A percentile compares a stretch with the other conserved stretches of the same genome.
phyloP scores from a whole-genome alignment of 176 grass and related monocot species.

The Oryza longistaminata region DNA sequence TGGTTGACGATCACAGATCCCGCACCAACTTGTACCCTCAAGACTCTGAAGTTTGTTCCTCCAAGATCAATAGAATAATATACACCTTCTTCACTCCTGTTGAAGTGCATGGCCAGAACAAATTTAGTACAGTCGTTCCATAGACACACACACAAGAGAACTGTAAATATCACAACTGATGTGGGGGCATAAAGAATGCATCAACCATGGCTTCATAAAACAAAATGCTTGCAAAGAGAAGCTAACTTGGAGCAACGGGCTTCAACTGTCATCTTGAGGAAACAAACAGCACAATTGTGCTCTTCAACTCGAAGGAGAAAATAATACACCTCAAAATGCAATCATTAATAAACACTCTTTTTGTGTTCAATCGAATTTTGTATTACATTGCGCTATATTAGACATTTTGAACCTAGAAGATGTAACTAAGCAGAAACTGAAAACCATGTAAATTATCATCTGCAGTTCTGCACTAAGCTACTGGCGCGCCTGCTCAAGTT shows the following conservation, averaged over 20 bases:
- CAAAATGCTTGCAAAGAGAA: background rate
- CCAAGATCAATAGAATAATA: slow-evolving; percentile 92
- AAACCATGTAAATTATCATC: background rate
- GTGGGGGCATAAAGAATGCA: background rate
- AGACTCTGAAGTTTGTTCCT: slow-evolving; percentile 70
- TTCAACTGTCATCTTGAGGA: background rate
- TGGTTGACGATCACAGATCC: slow-evolving; percentile 49
- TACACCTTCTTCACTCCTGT: slow-evolving; percentile 79
- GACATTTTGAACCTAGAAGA: background rate
- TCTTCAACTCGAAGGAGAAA: background rate
- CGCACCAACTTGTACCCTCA: slow-evolving; percentile 69
- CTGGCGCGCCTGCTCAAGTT: background rate
- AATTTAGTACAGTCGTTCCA: background rate
- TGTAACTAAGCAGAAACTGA: background rate
- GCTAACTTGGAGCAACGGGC: background rate
- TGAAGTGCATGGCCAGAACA: background rate
- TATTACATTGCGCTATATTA: background rate
- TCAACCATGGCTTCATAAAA: background rate
- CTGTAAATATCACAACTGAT: background rate
- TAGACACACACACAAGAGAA: background rate
- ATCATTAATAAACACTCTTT: background rate
- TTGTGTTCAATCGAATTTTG: background rate
- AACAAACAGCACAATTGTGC: background rate
- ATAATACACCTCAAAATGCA: background rate
- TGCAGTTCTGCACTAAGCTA: slow-evolving; percentile 10